Conservation (phyloP, 2,329 filamentous ascomycete genomes). For the Paradendryphiella salina region DNA sequence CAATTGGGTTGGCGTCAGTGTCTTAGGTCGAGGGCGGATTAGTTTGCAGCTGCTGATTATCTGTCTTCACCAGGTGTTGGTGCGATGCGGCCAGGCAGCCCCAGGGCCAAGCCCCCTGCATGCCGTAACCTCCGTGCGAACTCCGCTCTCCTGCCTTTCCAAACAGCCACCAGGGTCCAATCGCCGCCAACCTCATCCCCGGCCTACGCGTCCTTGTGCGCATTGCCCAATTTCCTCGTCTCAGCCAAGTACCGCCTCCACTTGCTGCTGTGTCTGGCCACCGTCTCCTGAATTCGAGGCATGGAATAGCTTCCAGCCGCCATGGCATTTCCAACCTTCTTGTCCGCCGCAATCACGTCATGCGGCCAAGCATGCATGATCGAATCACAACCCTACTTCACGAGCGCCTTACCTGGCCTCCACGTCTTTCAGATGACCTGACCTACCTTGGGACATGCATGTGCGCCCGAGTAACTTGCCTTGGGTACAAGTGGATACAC, state of each 20-base stretch:
- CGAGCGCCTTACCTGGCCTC: slow-evolving; percentile 1
- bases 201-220: slow-evolving; percentile 8
- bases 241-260: background rate
- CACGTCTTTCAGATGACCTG: slow-evolving; percentile 3
- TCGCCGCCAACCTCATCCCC: slow-evolving; percentile 10
- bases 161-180: slow-evolving; percentile 13
- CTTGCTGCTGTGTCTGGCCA: background rate
- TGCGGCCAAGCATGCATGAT: slow-evolving; percentile 10
- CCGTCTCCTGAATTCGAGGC: too few species aligned
- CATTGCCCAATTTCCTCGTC: background rate
- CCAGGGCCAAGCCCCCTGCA: slow-evolving; percentile 18
- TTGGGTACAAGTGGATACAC: background rate
- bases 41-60: slow-evolving; percentile 13
- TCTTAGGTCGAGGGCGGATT: background rate
- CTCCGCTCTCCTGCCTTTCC: slow-evolving; percentile 1
- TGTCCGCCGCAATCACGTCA: slow-evolving; percentile 13
- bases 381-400: slow-evolving; percentile 6
- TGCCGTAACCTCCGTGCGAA: slow-evolving; percentile 11
- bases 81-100: background rate
- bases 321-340: background rate
- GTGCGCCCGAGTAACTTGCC: slow-evolving; percentile 9
- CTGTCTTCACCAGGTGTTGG: slow-evolving; percentile 12
- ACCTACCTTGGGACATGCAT: background rate
- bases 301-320: background rate
- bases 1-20: background rate